Base-by-base conservation (phyloP, 306 rosid species). In the Dalbergia cochinchinensis region DNA sequence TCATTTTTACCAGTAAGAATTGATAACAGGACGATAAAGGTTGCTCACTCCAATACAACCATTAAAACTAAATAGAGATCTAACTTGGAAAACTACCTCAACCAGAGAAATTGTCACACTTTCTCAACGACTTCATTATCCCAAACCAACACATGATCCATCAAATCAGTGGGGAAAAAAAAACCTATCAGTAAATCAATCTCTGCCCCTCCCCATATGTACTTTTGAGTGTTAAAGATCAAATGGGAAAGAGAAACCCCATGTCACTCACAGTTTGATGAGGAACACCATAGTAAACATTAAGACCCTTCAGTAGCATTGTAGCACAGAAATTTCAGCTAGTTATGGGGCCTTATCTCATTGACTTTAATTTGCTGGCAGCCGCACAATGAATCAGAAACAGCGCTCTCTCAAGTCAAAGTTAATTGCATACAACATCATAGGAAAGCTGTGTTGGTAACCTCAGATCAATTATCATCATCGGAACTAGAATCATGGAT, bases 401-500 rank as follows among this genome's bases (percentile, higher is more conserved):
- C 20, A 13, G 3, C 48, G 47, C 2, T 42, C 55, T 65, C 33
- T 65, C 51, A 48, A 34, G 47, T 67, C 71, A 79, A 59, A 69
- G 67, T n/a, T 60, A 80, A 19, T 8, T 26, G 69, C 83, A 54
- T 65, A 64, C 5, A 51, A 42, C 69, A 31, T 61, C 35, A 53
- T 58, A 35, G 48, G 62, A 66, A 76, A 76, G 78, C 83, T 83
- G 84, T 26, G 86, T 77, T 58, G 86, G 75, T 39, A 59, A 73
- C 15, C 73, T 86, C 76, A 85, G 87, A 33, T 87, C 90, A 51
- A 45, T 89, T 76, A 58, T 85, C 85, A 19, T 85, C 83, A 13
- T 90, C 89, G 62, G 86, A 51, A 65, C 31, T 16, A 16, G 60
- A 54, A 5, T 18, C 19, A 54, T 54, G 60, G 20, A 54, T 54